Evolutionary conservation across 352 stramenopile species (phyloP).

Genomic region (Globisporangium emineosum): DNA sequence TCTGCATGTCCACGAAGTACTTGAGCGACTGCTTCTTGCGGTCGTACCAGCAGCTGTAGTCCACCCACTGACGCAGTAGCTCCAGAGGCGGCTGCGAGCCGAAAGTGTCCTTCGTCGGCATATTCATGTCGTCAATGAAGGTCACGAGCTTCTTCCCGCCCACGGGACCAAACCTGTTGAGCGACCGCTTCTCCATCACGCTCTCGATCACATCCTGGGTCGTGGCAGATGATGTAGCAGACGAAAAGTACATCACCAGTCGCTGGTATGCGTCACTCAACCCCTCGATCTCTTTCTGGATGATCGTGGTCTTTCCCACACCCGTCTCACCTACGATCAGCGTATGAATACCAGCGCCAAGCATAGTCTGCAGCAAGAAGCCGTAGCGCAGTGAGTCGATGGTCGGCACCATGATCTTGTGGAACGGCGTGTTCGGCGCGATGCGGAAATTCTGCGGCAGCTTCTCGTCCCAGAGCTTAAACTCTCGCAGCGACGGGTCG

Average conservation of each 20-base stretch:
- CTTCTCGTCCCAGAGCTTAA: conserved; percentile 86
- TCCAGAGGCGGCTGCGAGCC: conserved; percentile 90
- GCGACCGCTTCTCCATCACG: conserved; percentile 88
- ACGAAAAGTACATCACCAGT: conserved; percentile 90
- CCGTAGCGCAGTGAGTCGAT: conserved; percentile 83
- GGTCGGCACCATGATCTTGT: conserved; percentile 88
- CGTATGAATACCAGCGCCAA: conserved; percentile 66
- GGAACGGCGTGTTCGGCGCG: conserved; percentile 64
- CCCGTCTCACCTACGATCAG: conserved; percentile 89
- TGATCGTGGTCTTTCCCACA: conserved; percentile 87
- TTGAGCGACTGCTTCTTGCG: conserved; percentile 89
- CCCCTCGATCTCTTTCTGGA: conserved; percentile 78
- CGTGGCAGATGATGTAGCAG: conserved; percentile 79
- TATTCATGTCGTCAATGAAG: conserved; percentile 93
- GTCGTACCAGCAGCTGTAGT: conserved; percentile 93
- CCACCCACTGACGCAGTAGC: conserved; percentile 89
- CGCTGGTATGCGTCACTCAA: conserved; percentile 76
- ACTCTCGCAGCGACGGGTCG: conserved; percentile 69
- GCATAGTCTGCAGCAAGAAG: conserved; percentile 78
- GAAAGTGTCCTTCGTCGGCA: conserved; percentile 89
- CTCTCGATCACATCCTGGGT: conserved; percentile 91
- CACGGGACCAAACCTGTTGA: conserved; percentile 87
- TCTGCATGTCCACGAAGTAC: conserved; percentile 91
- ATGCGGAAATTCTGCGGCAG: conserved; percentile 75
- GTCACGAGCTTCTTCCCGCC: conserved; percentile 87